These are phyloP conservation scores for Alternaria atra DNA, from an alignment of 2,329 filamentous ascomycete genomes.

Conservation along the genomic window DNA sequence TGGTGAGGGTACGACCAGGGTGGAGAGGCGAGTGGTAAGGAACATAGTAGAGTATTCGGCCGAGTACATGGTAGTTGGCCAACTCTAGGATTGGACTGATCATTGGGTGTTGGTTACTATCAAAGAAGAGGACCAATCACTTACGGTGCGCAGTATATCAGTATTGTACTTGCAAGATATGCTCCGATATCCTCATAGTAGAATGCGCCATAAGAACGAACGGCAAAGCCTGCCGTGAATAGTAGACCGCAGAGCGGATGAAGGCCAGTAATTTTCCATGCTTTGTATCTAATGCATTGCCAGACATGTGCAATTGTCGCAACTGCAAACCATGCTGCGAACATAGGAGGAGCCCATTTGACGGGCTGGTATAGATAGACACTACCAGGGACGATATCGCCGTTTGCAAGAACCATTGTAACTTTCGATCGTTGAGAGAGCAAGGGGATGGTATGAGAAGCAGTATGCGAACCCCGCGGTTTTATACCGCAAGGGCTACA, in stretches of 20 bases:
- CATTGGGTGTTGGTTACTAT: too few species aligned
- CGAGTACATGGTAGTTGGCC: constrained; percentile 67
- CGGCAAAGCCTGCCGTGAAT: constrained; percentile 64
- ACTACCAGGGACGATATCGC: constrained; percentile 23
- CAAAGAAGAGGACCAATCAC: too few species aligned
- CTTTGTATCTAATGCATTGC: constrained; percentile 64
- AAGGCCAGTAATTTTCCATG: constrained; percentile 62
- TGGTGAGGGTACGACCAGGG: constrained; percentile 65
- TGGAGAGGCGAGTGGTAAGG: constrained; percentile 66
- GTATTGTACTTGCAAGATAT: constrained; percentile 49
- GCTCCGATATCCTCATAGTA: constrained; percentile 56
- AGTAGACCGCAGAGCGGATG: constrained; percentile 63
- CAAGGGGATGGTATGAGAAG: not conserved
- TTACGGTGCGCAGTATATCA: constrained; percentile 30
- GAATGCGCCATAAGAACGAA: constrained; percentile 62
- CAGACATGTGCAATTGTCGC: constrained; percentile 58
- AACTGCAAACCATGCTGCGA: constrained; percentile 55
- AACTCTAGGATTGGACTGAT: too few species aligned
- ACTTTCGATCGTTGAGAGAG: not conserved
- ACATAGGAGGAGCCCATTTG: constrained; percentile 62
- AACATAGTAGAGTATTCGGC: constrained; percentile 66
- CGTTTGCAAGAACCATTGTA: not conserved
- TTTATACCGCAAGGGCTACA: not conserved
- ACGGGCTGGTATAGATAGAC: constrained; percentile 59
- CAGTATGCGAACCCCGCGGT: not conserved